Base-by-base conservation (phyloP, 2,329 filamentous ascomycete species). In the Hypomyces rosellus region DNA sequence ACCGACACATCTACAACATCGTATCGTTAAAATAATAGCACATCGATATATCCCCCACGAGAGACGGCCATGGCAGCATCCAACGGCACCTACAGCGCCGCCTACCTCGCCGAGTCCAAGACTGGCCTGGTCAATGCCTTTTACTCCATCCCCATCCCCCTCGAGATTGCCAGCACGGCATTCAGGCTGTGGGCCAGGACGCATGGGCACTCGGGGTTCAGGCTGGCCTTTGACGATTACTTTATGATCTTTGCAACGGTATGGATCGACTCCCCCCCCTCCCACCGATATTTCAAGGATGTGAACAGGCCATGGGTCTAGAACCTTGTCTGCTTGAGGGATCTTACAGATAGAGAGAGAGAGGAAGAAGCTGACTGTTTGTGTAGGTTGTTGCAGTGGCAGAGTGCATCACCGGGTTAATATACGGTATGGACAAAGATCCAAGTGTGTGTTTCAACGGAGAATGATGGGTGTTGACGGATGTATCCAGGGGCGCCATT, bases 221-320 rank as follows among this genome's bases (percentile, higher is more conserved):
- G 42, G 11, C 22, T 46, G 4, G 33, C 48, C 2, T 54, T 46
- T 49, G 53, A 53, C 16, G 53, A 55, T 34, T 55, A 54, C 44
- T 34, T 55, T 12, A 55, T 55, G 51, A 52, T 55, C 14, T 53
- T 48, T 45, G 48, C 51, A 18, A 51, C 51, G 45, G 51, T 55
- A 51, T 38, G 53, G 30, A 14, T 25, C n/a, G n/a, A n/a, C n/a
- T n/a, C n/a, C n/a, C n/a, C n/a, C n/a, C n/a, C n/a, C n/a, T n/a
- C n/a, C n/a, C n/a, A n/a, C n/a, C n/a, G n/a, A n/a, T n/a, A n/a
- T n/a, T n/a, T n/a, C 25, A 30, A 30, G 25, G 25, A 8, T 30
- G 25, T 30, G 25, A 30, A 30, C 25, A 6, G 25, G 8, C 25
- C 25, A 30, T 6, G 25, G 25, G 25, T 11, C 25, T 30, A 11